Conservation (phyloP, 768 basidiomycete species). For the Macrolepiota dolichaula region DNA sequence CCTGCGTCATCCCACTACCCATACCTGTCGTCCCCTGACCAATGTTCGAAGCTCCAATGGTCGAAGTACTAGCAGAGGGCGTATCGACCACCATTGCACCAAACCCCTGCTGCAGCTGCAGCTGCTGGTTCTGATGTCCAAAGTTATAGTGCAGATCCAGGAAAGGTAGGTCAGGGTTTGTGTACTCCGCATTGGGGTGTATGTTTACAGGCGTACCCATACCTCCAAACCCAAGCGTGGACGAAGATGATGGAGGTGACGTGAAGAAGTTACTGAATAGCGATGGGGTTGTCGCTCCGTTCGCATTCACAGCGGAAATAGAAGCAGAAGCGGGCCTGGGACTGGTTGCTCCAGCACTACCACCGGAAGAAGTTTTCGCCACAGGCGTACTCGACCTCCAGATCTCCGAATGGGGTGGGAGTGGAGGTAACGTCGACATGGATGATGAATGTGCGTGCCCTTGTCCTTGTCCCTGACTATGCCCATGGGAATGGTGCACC, state of each 20-base stretch:
- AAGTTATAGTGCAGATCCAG: slow-evolving; percentile 68
- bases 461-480: slow-evolving; percentile 8
- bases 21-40: neutral
- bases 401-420: slow-evolving; percentile 10
- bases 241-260: neutral
- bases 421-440: slow-evolving; percentile 8
- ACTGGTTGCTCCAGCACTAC: neutral
- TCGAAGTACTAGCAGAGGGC: neutral
- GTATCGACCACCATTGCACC: slow-evolving; percentile 7
- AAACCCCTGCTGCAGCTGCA: slow-evolving; percentile 10
- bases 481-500: slow-evolving; percentile 13
- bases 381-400: slow-evolving; percentile 10
- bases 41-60: neutral
- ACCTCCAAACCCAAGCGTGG: neutral
- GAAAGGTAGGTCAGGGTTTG: slow-evolving; percentile 51
- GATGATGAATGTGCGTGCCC: slow-evolving; percentile 12
- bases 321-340: neutral
- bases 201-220: neutral
- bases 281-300: neutral
- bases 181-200: neutral
- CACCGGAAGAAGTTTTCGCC: neutral
- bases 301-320: neutral
- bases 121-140: slow-evolving; percentile 3
- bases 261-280: neutral
- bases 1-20: slow-evolving; percentile 9